Conservation (phyloP, 1,139 yeast genomes). For the Pneumocystis oryctolagi region DNA sequence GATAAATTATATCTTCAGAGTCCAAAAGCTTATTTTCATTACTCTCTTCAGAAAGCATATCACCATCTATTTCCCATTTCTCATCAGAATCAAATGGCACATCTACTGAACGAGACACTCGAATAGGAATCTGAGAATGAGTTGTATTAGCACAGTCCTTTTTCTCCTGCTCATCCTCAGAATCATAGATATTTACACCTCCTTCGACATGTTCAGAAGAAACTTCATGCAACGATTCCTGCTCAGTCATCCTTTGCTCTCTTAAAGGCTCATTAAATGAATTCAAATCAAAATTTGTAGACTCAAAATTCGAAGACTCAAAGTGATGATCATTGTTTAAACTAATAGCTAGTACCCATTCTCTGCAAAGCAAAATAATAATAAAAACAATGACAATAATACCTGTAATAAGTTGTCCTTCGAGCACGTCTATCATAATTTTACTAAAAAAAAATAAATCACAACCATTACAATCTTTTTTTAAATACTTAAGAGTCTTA, state of each 20-base stretch:
- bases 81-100: background rate
- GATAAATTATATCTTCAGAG: background rate
- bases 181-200: background rate
- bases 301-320: background rate
- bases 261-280: background rate
- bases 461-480: background rate
- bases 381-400: constrained; percentile 19
- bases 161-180: background rate
- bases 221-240: background rate
- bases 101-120: background rate
- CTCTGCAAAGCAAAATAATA: constrained; percentile 24
- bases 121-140: background rate
- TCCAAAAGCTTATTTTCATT: background rate
- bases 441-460: background rate
- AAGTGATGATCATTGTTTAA: background rate
- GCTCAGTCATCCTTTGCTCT: background rate
- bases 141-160: background rate
- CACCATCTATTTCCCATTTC: background rate
- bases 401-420: constrained; percentile 23
- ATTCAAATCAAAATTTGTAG: background rate
- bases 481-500: background rate
- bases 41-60: background rate
- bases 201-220: background rate
- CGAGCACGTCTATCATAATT: constrained; percentile 18
- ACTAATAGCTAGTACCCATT: constrained; percentile 23